phyloP scores from a whole-genome alignment of 1,284 basidiomycete species.

The Apiotrichum laibachii region DNA sequence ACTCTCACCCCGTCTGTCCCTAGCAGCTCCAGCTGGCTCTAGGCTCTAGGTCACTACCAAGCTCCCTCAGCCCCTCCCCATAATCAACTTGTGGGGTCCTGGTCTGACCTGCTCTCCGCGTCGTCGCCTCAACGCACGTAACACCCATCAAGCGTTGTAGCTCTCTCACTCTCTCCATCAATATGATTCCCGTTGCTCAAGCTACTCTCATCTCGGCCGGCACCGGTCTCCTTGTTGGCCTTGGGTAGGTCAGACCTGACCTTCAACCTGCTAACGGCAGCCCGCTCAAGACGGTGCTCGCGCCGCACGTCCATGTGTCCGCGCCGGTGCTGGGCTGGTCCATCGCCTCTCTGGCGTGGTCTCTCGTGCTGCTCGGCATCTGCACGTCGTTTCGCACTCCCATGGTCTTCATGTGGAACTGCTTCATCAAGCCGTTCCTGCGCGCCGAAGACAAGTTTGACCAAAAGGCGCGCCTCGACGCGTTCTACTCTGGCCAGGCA shows the following conservation, averaged over 20 bases:
- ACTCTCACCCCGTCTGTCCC: not conserved
- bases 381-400: slow-evolving; percentile 29
- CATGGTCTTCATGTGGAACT: slow-evolving; percentile 50
- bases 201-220: slow-evolving; percentile 12
- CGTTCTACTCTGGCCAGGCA: slow-evolving; percentile 68
- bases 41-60: not conserved
- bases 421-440: slow-evolving; percentile 54
- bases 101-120: not conserved
- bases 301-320: slow-evolving; percentile 21
- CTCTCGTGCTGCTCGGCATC: slow-evolving; percentile 25
- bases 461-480: slow-evolving; percentile 50
- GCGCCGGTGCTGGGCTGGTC: slow-evolving; percentile 27
- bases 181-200: slow-evolving; percentile 5
- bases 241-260: slow-evolving; percentile 6
- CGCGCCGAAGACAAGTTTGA: slow-evolving; percentile 29
- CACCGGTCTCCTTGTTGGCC: slow-evolving; percentile 9
- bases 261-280: slow-evolving; percentile 11
- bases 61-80: not conserved
- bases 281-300: slow-evolving; percentile 31
- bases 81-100: not conserved
- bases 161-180: not conserved
- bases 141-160: too few relatives aligned
- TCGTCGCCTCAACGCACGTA: not conserved
- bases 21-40: not conserved
- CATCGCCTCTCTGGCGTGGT: slow-evolving; percentile 24